Base-by-base conservation (phyloP, 352 stramenopile species). In the Phytophthora niederhauseri region DNA sequence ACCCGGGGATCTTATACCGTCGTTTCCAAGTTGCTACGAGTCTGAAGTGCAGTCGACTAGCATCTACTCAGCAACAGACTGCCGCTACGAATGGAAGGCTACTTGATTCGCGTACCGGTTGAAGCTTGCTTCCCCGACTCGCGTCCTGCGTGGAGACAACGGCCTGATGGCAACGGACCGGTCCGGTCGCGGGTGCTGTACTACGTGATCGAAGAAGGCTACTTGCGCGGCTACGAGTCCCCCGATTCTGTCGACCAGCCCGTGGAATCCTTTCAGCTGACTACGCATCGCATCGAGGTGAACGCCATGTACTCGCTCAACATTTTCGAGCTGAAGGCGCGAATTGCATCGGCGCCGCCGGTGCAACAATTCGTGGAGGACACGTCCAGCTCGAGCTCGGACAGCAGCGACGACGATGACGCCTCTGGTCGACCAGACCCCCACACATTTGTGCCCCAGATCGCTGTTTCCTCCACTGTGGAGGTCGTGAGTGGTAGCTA, bases 121-220 rank as follows among this genome's bases (percentile, higher is more conserved):
- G 65, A 67, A 62, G 65, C 54, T 8, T 72, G 68, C 34, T 73
- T 74, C 57, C 58, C 70, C 9, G 73, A 75, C 7, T 31, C 58
- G 1, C 61, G 65, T 43, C 69, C 73, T 53, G 59, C 51, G 3
- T 77, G 69, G 73, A 66, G 56, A 41, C 65, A 72, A 24, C 43
- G 38, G 15, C 41, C 49, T 20, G 62, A 77, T 24, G 38, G 45
- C 14, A 56, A 5, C 14, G 24, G 19, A 20, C 60, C 74, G 8
- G 45, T 73, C 57, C 31, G 70, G 63, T 57, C 70, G 5, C 72
- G 76, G 14, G 20, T 90, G 51, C 73, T 93, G 8, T 93, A 91
- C 64, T 93, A 91, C 52, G 68, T 85, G 50, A 57, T 91, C 3
- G 82, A 82, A 50, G 85, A 90, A 74, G 85, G 85, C 0, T 91